Conservation (phyloP, 108 stramenopile genomes). For the Cyclotella cryptica region DNA sequence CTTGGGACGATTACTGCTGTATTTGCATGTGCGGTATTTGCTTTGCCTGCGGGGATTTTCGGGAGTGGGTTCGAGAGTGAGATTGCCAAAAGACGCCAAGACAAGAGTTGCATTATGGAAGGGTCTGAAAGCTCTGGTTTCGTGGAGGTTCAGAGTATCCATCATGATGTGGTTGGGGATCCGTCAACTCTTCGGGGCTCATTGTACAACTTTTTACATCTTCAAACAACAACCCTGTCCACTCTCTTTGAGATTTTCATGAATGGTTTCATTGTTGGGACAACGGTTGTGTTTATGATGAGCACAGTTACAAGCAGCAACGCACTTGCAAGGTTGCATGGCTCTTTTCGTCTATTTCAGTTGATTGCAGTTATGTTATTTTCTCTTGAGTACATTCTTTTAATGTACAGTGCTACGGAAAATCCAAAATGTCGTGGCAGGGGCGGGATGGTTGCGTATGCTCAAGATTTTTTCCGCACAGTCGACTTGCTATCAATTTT, state of each 20-base stretch:
- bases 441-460: slow-evolving; percentile 39
- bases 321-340: slow-evolving; percentile 28
- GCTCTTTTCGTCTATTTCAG: slow-evolving; percentile 65
- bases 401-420: slow-evolving; percentile 57
- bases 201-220: slow-evolving; percentile 74
- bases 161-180: slow-evolving; percentile 44
- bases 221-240: slow-evolving; percentile 40
- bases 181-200: slow-evolving; percentile 46
- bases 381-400: slow-evolving; percentile 72
- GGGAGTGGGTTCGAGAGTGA: slow-evolving; percentile 89
- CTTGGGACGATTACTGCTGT: slow-evolving; percentile 89
- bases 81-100: slow-evolving; percentile 61
- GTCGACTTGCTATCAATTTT: slow-evolving; percentile 83
- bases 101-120: not conserved
- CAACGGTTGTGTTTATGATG: slow-evolving; percentile 74
- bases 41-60: slow-evolving; percentile 89
- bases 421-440: slow-evolving; percentile 65
- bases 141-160: slow-evolving; percentile 8
- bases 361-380: slow-evolving; percentile 70
- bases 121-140: slow-evolving; percentile 2
- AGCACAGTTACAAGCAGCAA: slow-evolving; percentile 51
- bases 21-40: slow-evolving; percentile 91
- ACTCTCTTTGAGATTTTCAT: slow-evolving; percentile 60
- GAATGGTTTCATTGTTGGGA: slow-evolving; percentile 65
- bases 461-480: slow-evolving; percentile 65